Conservation (phyloP, 2,329 filamentous ascomycete genomes). For the Graphium sp. region DNA sequence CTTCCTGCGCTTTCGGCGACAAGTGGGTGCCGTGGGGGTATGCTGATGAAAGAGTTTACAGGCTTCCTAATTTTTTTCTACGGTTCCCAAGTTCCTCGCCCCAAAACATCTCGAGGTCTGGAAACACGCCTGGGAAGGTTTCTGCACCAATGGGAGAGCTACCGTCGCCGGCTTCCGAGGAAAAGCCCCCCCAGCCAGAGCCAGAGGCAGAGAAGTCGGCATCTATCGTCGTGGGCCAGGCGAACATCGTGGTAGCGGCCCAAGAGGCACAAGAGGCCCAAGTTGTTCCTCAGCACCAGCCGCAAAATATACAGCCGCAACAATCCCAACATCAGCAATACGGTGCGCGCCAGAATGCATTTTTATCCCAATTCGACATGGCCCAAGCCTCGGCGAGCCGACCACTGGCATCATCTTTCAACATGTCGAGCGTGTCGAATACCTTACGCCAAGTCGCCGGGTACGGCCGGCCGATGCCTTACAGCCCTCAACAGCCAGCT, state of each 20-base stretch:
- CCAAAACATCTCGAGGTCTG: too few species aligned
- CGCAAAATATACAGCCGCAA: conserved; percentile 9
- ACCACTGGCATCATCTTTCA: conserved; percentile 18
- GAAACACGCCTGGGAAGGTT: too few species aligned
- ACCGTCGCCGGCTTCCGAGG: conserved; percentile 6
- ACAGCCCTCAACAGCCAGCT: too few species aligned
- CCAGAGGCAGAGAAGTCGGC: conserved; percentile 5
- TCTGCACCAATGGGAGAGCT: too few species aligned
- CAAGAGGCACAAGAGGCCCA: conserved; percentile 5
- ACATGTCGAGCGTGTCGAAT: conserved; percentile 26
- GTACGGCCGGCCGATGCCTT: too few species aligned
- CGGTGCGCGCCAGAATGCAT: conserved; percentile 18
- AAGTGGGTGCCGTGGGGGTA: too few species aligned
- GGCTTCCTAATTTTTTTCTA: too few species aligned
- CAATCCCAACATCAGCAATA: conserved; percentile 11
- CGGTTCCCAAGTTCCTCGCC: too few species aligned
- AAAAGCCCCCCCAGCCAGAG: conserved; percentile 7
- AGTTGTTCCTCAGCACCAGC: conserved; percentile 1
- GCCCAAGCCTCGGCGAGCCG: conserved; percentile 9
- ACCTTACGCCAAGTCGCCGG: too few species aligned
- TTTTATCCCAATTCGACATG: conserved; percentile 25
- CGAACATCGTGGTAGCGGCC: neutral
- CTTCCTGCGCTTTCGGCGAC: too few species aligned
- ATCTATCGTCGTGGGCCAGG: neutral
- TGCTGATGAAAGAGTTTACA: too few species aligned